These are phyloP conservation scores for Fusarium nurragi DNA, from an alignment of 2,329 filamentous ascomycete species.

Conservation along the genomic window DNA sequence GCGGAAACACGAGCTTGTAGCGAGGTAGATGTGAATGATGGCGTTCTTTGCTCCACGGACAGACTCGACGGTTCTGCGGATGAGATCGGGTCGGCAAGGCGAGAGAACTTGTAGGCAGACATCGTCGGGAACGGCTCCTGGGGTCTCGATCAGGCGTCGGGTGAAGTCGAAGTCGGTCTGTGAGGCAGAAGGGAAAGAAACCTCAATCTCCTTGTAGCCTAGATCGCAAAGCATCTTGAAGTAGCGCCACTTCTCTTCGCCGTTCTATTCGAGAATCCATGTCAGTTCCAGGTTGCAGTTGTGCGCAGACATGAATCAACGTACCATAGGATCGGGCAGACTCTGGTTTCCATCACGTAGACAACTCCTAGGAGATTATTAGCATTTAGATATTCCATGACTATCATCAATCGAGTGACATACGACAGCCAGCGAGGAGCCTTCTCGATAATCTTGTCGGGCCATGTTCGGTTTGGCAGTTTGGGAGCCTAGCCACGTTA, in stretches of 20 bases:
- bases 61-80: slow-evolving; percentile 84
- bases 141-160: slow-evolving; percentile 76
- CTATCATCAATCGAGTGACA: background rate
- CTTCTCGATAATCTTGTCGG: slow-evolving; percentile 81
- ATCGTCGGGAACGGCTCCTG: slow-evolving; percentile 63
- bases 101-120: slow-evolving; percentile 93
- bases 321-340: slow-evolving; percentile 90
- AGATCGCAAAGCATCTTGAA: slow-evolving; percentile 93
- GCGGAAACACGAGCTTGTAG: slow-evolving; percentile 95
- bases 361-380: slow-evolving; percentile 21
- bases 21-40: slow-evolving; percentile 94
- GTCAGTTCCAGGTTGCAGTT: background rate
- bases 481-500: slow-evolving; percentile 48
- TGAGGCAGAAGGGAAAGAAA: slow-evolving; percentile 93
- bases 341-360: slow-evolving; percentile 91
- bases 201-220: slow-evolving; percentile 97
- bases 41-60: slow-evolving; percentile 91
- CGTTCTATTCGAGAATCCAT: slow-evolving; percentile 67
- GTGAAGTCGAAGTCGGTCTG: slow-evolving; percentile 98
- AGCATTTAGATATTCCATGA: background rate
- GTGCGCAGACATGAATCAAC: slow-evolving; percentile 33
- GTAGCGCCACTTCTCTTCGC: slow-evolving; percentile 93
- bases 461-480: slow-evolving; percentile 82
- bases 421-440: slow-evolving; percentile 81
- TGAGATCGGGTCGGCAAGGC: slow-evolving; percentile 91